These are phyloP conservation scores for Stemphylium lycopersici DNA, from an alignment of 2,329 filamentous ascomycete species.

Conservation along the genomic window DNA sequence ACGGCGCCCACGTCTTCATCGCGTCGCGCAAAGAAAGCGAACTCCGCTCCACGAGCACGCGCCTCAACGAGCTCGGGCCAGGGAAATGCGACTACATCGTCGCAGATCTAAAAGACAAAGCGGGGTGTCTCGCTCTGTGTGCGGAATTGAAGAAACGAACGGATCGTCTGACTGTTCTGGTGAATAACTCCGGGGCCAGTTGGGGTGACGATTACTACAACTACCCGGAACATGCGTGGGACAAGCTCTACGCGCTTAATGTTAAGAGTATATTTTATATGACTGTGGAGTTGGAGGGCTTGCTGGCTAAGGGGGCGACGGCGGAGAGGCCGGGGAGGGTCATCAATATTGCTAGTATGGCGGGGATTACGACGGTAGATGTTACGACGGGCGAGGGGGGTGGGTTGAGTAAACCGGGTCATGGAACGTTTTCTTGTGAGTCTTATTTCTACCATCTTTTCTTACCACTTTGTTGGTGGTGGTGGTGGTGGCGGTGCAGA, in stretches of 20 bases:
- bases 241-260: conserved; percentile 62
- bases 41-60: conserved; percentile 53
- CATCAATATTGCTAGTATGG: conserved; percentile 61
- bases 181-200: conserved; percentile 61
- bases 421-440: conserved; percentile 58
- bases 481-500: too few relatives aligned
- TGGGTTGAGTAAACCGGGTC: conserved; percentile 59
- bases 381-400: conserved; percentile 56
- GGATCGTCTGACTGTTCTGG: conserved; percentile 54
- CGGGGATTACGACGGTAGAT: conserved; percentile 52
- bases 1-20: conserved; percentile 60
- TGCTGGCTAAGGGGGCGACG: conserved; percentile 55
- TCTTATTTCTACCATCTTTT: neutral
- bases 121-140: conserved; percentile 56
- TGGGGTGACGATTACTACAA: conserved; percentile 64
- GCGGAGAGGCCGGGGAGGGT: conserved; percentile 54
- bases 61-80: conserved; percentile 59
- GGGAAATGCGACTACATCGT: conserved; percentile 59
- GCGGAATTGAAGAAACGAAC: conserved; percentile 56
- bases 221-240: conserved; percentile 64
- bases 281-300: conserved; percentile 53
- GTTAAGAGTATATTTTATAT: conserved; percentile 61
- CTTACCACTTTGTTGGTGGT: neutral
- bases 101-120: conserved; percentile 60
- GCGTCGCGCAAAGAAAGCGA: conserved; percentile 60